Evolutionary conservation across 1,284 basidiomycete species (phyloP), one percentile per base, ranked within the genome.

Genomic region (Trametes hirsuta): DNA sequence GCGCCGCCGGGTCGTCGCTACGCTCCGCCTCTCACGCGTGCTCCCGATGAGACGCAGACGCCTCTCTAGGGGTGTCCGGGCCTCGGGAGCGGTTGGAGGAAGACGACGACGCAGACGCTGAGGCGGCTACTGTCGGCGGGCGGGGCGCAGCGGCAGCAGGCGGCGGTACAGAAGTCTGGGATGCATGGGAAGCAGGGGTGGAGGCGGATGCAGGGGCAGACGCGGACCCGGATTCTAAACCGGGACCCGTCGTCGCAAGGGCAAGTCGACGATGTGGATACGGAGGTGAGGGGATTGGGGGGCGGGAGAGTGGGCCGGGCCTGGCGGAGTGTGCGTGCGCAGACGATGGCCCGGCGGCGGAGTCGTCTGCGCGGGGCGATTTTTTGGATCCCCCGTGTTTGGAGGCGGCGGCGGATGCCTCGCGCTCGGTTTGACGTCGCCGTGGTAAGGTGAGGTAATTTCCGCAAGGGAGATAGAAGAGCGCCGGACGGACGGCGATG

Each of bases 281-380:
- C 55, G 67, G 53, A 53, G 68, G 59, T 36, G 65, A 62, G 61
- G 64, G 62, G 57, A 64, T 53, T 53, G 51, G 45, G 55, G 59
- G 55, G 54, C 62, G 66, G 54, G 64, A 53, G 70, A 35, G 48
- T 35, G 10, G 48, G 48, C 75, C 74, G 74, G 69, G 72, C 73
- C 73, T 71, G 67, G 59, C 55, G 63, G 53, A 58, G 65, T 61
- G 51, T 56, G 65, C 58, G 52, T 71, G 81, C 81, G 80, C 81
- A 83, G 80, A 79, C 79, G 77, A 76, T 65, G 78, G 78, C 80
- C 79, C 81, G 75, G 80, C 74, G 66, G 71, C 61, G 69, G 75
- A 72, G 71, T 73, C 79, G 76, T 81, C 81, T 81, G 81, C 81
- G 81, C 80, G 75, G 54, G 69, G 73, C 37, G 79, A 77, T 82